Percentiles rank a stretch among this genome's conserved stretches.
Conservation (phyloP, 2,329 filamentous ascomycete genomes). For the Colletotrichum liriopes region DNA sequence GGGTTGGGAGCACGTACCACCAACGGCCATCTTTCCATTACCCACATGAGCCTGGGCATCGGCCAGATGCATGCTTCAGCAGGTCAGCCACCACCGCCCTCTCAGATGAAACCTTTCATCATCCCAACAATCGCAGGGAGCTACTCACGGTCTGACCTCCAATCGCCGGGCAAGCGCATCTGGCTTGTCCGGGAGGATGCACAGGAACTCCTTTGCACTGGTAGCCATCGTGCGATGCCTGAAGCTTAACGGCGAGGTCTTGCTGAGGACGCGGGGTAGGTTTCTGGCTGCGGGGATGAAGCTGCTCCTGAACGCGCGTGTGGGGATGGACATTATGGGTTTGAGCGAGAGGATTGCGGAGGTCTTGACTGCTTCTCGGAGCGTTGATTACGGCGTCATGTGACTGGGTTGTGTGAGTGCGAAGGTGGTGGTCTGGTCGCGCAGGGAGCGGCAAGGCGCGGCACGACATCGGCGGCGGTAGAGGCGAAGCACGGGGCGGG, state of each 20-base stretch:
- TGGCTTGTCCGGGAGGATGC: slow-evolving; percentile 42
- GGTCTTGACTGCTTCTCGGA: neutral
- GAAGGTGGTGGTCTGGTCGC: neutral
- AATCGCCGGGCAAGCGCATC: slow-evolving; percentile 34
- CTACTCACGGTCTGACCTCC: slow-evolving; percentile 36
- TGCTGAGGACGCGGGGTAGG: neutral
- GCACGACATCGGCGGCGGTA: slow-evolving; percentile 8
- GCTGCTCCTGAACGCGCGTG: slow-evolving; percentile 16
- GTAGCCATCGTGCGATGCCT: slow-evolving; percentile 35
- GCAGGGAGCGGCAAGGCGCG: neutral
- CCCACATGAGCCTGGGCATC: slow-evolving; percentile 43
- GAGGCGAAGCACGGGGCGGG: neutral
- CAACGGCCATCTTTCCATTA: slow-evolving; percentile 40
- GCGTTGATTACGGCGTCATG: slow-evolving; percentile 9
- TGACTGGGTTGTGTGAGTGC: neutral
- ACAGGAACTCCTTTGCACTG: slow-evolving; percentile 35
- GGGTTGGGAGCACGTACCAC: slow-evolving; percentile 30
- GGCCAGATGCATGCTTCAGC: slow-evolving; percentile 26
- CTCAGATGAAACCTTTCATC: neutral
- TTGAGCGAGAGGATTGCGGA: neutral
- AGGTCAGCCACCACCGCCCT: neutral
- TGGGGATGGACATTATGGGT: slow-evolving; percentile 31
- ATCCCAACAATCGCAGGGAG: neutral
- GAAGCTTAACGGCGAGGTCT: slow-evolving; percentile 10
- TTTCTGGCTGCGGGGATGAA: slow-evolving; percentile 28